These are phyloP conservation scores for Solanum ahanhuiri DNA, from an alignment of 257 asterid species.

Conservation along the genomic window DNA sequence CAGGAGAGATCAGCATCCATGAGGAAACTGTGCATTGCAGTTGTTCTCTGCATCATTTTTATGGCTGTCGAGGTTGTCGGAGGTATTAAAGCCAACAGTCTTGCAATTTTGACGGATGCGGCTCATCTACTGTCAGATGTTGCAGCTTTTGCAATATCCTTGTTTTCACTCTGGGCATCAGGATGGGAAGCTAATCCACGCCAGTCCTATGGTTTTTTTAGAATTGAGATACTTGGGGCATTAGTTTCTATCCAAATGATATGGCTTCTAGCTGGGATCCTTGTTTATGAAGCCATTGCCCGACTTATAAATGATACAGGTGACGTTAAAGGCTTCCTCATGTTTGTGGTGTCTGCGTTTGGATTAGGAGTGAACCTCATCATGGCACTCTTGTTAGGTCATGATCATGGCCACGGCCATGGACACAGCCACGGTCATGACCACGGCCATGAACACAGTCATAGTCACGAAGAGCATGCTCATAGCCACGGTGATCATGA, in stretches of 20 bases:
- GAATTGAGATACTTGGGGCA: slow-evolving; percentile 87
- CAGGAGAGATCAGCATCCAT: slow-evolving; percentile 69
- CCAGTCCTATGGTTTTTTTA: slow-evolving; percentile 81
- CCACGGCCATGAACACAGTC: slow-evolving; percentile 36
- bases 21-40: slow-evolving; percentile 62
- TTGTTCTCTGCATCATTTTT: slow-evolving; percentile 54
- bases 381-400: slow-evolving; percentile 80
- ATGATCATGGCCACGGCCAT: slow-evolving; percentile 63
- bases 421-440: slow-evolving; percentile 3
- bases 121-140: slow-evolving; percentile 90
- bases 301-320: slow-evolving; percentile 49
- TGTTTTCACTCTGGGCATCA: slow-evolving; percentile 88
- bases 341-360: slow-evolving; percentile 77
- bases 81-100: slow-evolving; percentile 84
- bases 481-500: slow-evolving; percentile 30
- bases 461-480: slow-evolving; percentile 18
- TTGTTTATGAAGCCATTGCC: slow-evolving; percentile 80
- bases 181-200: slow-evolving; percentile 98
- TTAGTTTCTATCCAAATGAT: slow-evolving; percentile 82
- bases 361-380: slow-evolving; percentile 68
- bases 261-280: slow-evolving; percentile 94
- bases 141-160: slow-evolving; percentile 85
- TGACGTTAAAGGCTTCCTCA: slow-evolving; percentile 74
- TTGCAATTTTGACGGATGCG: slow-evolving; percentile 78
- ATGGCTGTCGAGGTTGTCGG: slow-evolving; percentile 83